phyloP scores from a whole-genome alignment of 2,329 filamentous ascomycete genomes.

The Aspergillus sp. region DNA sequence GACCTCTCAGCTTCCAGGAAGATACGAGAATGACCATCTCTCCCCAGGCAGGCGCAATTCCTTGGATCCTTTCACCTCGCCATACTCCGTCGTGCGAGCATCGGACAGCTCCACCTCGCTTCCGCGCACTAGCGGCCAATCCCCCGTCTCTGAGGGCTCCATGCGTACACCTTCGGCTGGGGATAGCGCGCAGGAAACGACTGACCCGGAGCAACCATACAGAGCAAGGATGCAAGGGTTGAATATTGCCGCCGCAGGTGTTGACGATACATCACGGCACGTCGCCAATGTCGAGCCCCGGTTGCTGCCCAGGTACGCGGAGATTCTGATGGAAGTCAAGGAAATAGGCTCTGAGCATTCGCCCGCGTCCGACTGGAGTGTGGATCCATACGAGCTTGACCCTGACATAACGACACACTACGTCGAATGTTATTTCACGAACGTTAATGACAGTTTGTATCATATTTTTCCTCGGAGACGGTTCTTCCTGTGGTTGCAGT shows the following conservation, averaged over 20 bases:
- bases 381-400: slow-evolving; percentile 47
- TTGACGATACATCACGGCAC: slow-evolving; percentile 7
- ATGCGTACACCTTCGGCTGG: slow-evolving; percentile 19
- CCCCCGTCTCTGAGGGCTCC: slow-evolving; percentile 21
- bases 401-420: slow-evolving; percentile 43
- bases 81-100: slow-evolving; percentile 22
- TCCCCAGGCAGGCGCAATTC: slow-evolving; percentile 9
- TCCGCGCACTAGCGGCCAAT: slow-evolving; percentile 21
- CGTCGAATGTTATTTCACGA: slow-evolving; percentile 48
- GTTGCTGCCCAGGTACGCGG: slow-evolving; percentile 17
- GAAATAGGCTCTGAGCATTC: slow-evolving; percentile 21
- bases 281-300: slow-evolving; percentile 6
- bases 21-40: slow-evolving; percentile 16
- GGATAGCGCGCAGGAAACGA: slow-evolving; percentile 15
- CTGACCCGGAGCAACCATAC: slow-evolving; percentile 18
- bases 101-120: slow-evolving; percentile 23
- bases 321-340: slow-evolving; percentile 23
- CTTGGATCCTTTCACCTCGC: slow-evolving; percentile 14
- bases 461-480: slow-evolving; percentile 46
- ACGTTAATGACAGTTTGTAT: slow-evolving; percentile 46
- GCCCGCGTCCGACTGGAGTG: slow-evolving; percentile 33
- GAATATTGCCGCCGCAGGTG: slow-evolving; percentile 7
- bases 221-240: slow-evolving; percentile 13
- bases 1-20: slow-evolving; percentile 13
- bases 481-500: slow-evolving; percentile 48